Conservation (phyloP, 306 rosid species). For the Neltuma alba region DNA sequence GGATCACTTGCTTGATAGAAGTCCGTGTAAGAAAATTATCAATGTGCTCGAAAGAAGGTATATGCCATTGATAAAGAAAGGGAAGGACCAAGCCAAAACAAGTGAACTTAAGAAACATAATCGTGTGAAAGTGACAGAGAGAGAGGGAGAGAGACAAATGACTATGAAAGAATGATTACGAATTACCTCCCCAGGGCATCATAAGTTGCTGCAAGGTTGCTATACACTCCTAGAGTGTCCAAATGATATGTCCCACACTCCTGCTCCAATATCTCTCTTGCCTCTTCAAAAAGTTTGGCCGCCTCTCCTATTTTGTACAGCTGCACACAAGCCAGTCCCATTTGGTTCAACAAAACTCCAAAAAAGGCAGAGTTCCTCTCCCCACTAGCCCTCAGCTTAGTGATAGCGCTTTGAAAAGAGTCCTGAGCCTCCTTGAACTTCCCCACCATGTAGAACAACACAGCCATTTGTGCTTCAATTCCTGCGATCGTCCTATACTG, state of each 20-base stretch:
- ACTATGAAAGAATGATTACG: background rate
- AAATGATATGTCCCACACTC: conserved; percentile 23
- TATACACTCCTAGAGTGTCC: conserved; percentile 28
- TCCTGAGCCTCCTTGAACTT: background rate
- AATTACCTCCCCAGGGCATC: conserved; percentile 25
- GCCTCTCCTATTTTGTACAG: conserved; percentile 18
- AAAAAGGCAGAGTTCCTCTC: conserved; percentile 28
- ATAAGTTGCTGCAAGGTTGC: conserved; percentile 29
- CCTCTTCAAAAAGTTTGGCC: conserved; percentile 20
- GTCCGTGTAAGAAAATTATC: background rate
- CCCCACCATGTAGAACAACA: conserved; percentile 21
- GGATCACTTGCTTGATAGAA: background rate
- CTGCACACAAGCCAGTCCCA: conserved; percentile 25
- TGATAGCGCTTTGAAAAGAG: conserved; percentile 8
- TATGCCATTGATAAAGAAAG: background rate
- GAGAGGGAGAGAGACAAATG: too few relatives aligned
- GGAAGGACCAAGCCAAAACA: background rate
- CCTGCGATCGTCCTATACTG: conserved; percentile 18
- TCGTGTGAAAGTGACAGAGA: background rate
- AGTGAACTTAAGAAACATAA: background rate
- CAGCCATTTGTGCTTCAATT: conserved; percentile 29
- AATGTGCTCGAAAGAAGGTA: background rate
- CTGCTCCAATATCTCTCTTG: conserved; percentile 17
- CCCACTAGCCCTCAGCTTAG: conserved; percentile 21
- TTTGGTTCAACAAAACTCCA: conserved; percentile 26